Evolutionary conservation across 345 rosid species (phyloP).

Genomic region (Populus tremula): DNA sequence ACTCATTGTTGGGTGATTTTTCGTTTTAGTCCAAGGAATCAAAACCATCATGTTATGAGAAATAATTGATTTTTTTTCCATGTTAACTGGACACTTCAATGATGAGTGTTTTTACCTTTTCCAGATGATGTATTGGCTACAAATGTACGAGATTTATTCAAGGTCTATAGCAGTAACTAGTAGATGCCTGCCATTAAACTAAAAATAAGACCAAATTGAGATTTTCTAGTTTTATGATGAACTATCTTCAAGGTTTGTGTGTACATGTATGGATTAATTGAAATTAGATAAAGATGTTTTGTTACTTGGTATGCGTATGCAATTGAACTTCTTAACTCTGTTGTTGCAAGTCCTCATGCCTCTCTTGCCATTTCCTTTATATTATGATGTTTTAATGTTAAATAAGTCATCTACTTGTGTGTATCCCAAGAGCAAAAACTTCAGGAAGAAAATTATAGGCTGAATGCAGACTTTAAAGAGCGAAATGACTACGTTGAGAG

Average conservation of each 20-base stretch:
- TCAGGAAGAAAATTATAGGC: slow-evolving; percentile 60
- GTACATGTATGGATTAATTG: not conserved
- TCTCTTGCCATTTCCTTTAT: not conserved
- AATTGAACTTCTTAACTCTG: not conserved
- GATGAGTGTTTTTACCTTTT: too few relatives aligned
- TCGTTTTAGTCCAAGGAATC: too few relatives aligned
- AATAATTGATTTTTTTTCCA: too few relatives aligned
- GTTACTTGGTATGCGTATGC: not conserved
- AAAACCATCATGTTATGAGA: too few relatives aligned
- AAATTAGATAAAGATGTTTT: not conserved
- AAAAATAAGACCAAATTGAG: not conserved
- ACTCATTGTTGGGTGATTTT: too few relatives aligned
- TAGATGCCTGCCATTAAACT: not conserved
- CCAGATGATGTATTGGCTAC: too few relatives aligned
- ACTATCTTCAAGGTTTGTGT: not conserved
- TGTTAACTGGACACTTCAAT: too few relatives aligned
- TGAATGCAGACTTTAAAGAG: slow-evolving; percentile 50
- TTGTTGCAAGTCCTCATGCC: not conserved
- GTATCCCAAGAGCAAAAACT: slow-evolving; percentile 66
- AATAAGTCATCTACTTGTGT: not conserved
- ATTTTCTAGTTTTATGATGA: not conserved
- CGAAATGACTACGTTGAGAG: slow-evolving; percentile 51
- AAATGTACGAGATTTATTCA: not conserved
- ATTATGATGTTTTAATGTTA: not conserved
- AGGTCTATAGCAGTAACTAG: not conserved